Evolutionary conservation across 768 basidiomycete genomes (phyloP).

Genomic region (Podaxis sp.): DNA sequence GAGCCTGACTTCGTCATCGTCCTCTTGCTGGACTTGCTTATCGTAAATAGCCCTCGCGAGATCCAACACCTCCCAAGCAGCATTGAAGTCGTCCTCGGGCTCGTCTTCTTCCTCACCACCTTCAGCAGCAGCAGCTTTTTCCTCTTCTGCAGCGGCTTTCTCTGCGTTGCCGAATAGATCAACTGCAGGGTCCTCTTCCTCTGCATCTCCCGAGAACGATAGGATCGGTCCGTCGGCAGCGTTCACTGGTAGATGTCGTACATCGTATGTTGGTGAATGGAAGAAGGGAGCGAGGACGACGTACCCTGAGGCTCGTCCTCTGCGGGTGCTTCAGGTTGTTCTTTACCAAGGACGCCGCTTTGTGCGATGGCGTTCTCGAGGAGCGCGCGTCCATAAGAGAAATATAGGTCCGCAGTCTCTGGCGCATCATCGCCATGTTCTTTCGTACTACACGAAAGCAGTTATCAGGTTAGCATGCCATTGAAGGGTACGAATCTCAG

Average conservation of each 20-base stretch:
- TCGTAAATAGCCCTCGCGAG: slow-evolving; percentile 86
- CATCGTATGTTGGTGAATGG: slow-evolving; percentile 9
- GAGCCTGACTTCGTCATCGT: slow-evolving; percentile 63
- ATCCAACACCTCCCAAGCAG: slow-evolving; percentile 97
- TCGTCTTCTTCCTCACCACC: slow-evolving; percentile 71
- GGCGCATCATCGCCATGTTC: slow-evolving; percentile 78
- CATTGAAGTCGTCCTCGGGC: slow-evolving; percentile 97
- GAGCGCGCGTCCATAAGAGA: slow-evolving; percentile 90
- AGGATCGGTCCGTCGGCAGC: slow-evolving; percentile 59
- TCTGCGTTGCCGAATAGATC: slow-evolving; percentile 64
- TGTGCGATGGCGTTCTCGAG: slow-evolving; percentile 90
- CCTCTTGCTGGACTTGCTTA: slow-evolving; percentile 53
- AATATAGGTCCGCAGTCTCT: slow-evolving; percentile 84
- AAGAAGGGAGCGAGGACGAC: slow-evolving; percentile 15
- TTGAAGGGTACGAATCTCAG: slow-evolving; percentile 6
- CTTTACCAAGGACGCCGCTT: slow-evolving; percentile 86
- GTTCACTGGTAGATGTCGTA: slow-evolving; percentile 26
- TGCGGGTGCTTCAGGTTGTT: slow-evolving; percentile 58
- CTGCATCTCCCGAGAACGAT: slow-evolving; percentile 80
- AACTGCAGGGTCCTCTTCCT: slow-evolving; percentile 49
- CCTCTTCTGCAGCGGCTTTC: slow-evolving; percentile 46
- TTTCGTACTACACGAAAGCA: slow-evolving; percentile 51
- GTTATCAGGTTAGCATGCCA: slow-evolving; percentile 11
- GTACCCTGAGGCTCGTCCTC: slow-evolving; percentile 41
- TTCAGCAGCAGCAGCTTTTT: slow-evolving; percentile 52